These are phyloP conservation scores for Moesziomyces sp. DNA, from an alignment of 1,284 basidiomycete genomes.

Conservation along the genomic window DNA sequence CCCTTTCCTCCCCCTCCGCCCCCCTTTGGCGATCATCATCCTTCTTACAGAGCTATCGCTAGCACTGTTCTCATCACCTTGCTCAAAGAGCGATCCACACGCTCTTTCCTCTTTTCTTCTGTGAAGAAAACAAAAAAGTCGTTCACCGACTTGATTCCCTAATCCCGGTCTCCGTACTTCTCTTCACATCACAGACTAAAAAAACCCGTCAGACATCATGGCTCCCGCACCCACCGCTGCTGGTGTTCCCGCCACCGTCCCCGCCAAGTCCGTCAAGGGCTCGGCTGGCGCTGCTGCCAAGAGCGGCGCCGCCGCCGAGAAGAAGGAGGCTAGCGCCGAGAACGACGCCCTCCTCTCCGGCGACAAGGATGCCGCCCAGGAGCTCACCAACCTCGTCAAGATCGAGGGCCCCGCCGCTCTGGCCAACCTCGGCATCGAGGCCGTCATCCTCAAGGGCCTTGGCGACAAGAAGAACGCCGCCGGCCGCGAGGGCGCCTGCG, in stretches of 20 bases:
- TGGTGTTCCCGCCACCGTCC: constrained; percentile 64
- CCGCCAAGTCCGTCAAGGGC: constrained; percentile 63
- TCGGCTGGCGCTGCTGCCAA: constrained; percentile 65
- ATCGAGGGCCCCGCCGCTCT: constrained; percentile 84
- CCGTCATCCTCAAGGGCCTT: constrained; percentile 80
- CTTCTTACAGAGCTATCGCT: constrained; percentile 40
- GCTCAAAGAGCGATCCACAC: constrained; percentile 15
- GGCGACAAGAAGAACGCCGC: constrained; percentile 74
- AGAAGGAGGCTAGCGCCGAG: constrained; percentile 69
- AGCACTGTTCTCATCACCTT: constrained; percentile 33
- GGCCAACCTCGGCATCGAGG: constrained; percentile 79
- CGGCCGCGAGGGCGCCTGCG: constrained; percentile 79
- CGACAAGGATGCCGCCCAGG: constrained; percentile 69
- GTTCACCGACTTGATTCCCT: constrained; percentile 24
- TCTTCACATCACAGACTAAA: too few species aligned
- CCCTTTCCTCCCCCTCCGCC: constrained; percentile 21
- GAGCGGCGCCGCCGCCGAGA: constrained; percentile 62
- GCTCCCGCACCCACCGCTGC: constrained; percentile 55
- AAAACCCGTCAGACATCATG: constrained; percentile 26
- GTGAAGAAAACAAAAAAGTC: constrained; percentile 36
- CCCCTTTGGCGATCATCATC: constrained; percentile 17
- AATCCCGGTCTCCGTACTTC: constrained; percentile 17
- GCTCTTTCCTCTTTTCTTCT: constrained; percentile 31
- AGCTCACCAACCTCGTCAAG: constrained; percentile 70
- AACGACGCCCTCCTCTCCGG: constrained; percentile 67